These are phyloP conservation scores for Boletus rubescentipes DNA, from an alignment of 768 basidiomycete species.

Conservation along the genomic window DNA sequence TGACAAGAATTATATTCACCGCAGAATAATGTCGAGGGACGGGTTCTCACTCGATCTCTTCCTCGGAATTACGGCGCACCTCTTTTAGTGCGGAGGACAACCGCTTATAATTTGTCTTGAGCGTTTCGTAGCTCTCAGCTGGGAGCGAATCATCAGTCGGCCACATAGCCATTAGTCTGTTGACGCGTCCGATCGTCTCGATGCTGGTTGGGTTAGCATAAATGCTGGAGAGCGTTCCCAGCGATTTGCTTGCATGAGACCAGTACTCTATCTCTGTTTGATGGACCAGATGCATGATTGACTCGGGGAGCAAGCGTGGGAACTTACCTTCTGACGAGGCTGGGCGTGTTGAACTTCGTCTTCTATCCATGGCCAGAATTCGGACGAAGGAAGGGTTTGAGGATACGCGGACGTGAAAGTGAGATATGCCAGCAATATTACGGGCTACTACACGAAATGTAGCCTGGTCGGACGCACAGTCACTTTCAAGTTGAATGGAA, in stretches of 20 bases:
- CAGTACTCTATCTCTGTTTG: constrained; percentile 71
- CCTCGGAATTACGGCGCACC: constrained; percentile 55
- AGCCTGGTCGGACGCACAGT: not conserved
- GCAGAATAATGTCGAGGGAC: not conserved
- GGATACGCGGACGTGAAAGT: not conserved
- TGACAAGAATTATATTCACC: constrained; percentile 9
- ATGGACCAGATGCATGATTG: constrained; percentile 5
- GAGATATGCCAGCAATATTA: not conserved
- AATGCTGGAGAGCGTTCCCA: constrained; percentile 54
- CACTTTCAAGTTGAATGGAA: constrained; percentile 7
- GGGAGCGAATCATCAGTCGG: constrained; percentile 68
- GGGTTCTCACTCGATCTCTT: constrained; percentile 59
- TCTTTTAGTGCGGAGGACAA: constrained; percentile 61
- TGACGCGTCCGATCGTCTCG: constrained; percentile 70
- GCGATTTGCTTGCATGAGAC: constrained; percentile 63
- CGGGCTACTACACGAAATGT: constrained; percentile 9
- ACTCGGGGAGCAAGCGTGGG: constrained; percentile 18
- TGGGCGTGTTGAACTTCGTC: constrained; percentile 61
- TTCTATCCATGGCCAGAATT: constrained; percentile 56
- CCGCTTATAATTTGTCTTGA: constrained; percentile 64
- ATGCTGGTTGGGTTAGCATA: constrained; percentile 48
- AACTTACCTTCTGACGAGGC: constrained; percentile 74
- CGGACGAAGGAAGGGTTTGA: not conserved
- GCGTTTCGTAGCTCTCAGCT: constrained; percentile 62
- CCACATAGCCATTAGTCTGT: constrained; percentile 70